phyloP scores from a whole-genome alignment of 2,329 filamentous ascomycete species.

The Colletotrichum sp. region DNA sequence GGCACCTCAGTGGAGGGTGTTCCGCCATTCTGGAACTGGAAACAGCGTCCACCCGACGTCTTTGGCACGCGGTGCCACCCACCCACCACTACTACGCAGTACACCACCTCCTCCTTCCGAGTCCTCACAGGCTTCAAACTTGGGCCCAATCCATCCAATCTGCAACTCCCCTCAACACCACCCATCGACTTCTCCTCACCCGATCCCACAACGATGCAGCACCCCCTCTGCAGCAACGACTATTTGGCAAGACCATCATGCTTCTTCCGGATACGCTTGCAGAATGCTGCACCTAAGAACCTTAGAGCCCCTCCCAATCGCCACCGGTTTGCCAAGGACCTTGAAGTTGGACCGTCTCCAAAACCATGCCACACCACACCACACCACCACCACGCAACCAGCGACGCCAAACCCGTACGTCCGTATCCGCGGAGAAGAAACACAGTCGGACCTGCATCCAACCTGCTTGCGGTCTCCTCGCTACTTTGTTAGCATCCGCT shows the following conservation, averaged over 20 bases:
- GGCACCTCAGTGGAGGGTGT: background rate
- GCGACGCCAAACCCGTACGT: background rate
- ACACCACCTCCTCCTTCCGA: background rate
- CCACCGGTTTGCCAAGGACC: background rate
- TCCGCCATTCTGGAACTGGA: background rate
- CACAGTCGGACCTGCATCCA: background rate
- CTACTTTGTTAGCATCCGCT: background rate
- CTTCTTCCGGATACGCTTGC: background rate
- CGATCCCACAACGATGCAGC: background rate
- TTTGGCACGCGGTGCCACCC: background rate
- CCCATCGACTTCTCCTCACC: background rate
- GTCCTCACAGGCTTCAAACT: background rate
- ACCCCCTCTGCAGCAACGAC: background rate
- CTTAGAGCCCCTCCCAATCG: background rate
- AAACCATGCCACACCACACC: background rate
- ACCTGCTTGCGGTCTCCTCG: background rate
- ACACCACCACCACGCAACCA: background rate
- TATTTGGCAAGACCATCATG: background rate
- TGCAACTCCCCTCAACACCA: background rate
- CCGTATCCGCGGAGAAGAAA: background rate
- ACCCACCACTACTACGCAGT: background rate
- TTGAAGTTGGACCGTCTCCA: background rate
- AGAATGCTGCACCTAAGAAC: background rate
- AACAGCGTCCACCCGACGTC: background rate
- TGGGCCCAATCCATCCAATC: background rate